These are phyloP conservation scores for Dryas integrifolia DNA, from an alignment of 331 rosid genomes.

Conservation along the genomic window DNA sequence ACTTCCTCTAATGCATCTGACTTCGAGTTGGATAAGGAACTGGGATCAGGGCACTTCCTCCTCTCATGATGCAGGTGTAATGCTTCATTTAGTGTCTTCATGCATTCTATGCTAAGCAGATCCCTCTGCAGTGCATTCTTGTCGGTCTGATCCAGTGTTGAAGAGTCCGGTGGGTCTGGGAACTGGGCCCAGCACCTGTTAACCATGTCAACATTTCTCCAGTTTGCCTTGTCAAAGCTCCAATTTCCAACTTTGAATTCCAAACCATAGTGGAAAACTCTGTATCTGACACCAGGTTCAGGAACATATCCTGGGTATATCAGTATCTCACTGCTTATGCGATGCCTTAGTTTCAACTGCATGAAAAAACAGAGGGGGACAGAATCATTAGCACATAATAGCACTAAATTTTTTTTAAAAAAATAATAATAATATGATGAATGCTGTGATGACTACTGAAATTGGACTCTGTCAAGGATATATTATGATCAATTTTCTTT, in stretches of 20 bases:
- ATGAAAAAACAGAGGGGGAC: slow-evolving; percentile 13
- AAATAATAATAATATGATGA: neutral
- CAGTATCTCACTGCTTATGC: slow-evolving; percentile 54
- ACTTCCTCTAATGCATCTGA: slow-evolving; percentile 30
- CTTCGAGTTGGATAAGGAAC: slow-evolving; percentile 38
- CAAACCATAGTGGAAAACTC: slow-evolving; percentile 94
- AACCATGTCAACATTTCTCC: slow-evolving; percentile 64
- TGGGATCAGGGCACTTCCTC: slow-evolving; percentile 49
- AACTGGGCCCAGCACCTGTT: slow-evolving; percentile 82
- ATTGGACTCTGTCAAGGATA: no score
- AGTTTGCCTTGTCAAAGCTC: slow-evolving; percentile 93
- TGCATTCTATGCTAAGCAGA: slow-evolving; percentile 86
- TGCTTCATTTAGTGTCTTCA: slow-evolving; percentile 71
- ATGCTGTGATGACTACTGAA: no score
- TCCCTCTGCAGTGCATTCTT: slow-evolving; percentile 44
- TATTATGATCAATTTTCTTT: no score
- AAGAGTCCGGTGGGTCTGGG: slow-evolving; percentile 77
- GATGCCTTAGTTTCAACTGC: slow-evolving; percentile 81
- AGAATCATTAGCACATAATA: neutral
- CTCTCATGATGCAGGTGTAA: slow-evolving; percentile 63
- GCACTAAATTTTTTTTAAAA: neutral
- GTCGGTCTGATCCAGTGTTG: slow-evolving; percentile 44
- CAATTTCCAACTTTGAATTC: slow-evolving; percentile 82
- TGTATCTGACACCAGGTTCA: slow-evolving; percentile 54
- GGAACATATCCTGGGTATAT: slow-evolving; percentile 90